Evolutionary conservation across 495 filamentous ascomycete species (phyloP), one percentile per base, ranked within the genome.

Genomic region (Articulospora tetracladia): DNA sequence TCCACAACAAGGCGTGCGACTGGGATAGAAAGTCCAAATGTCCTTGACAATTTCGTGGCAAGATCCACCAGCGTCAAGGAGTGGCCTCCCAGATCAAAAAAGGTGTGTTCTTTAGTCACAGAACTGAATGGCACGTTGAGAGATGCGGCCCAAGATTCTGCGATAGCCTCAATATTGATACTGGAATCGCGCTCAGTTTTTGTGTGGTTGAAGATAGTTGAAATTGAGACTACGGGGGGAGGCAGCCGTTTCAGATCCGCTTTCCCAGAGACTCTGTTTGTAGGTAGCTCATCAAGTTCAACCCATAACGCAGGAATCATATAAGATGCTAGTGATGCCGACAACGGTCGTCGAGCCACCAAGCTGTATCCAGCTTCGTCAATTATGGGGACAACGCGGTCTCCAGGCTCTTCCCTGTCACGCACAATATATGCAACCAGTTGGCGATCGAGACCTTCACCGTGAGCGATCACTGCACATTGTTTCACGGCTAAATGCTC

Each of bases 241-340:
- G 86, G 84, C 15, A 88, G 77, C 17, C 75, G 69, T 56, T 87
- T 87, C 26, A 84, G 72, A 62, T 89, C 83, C 27, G 84, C 79
- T 69, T 89, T 89, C 15, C 85, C 86, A 22, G 85, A 87, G 4
- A 89, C 86, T 56, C 79, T 80, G 56, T 85, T 79, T 0, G 85
- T 88, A 17, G 85, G 86, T 12, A 89, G 64, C 54, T 79, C 76
- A 32, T 82, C 75, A 32, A 89, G 52, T 41, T 79, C 76, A 57
- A 88, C 79, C 86, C 85, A 89, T 22, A 87, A 68, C 0, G 83
- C 74, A 0, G 86, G 86, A 54, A 89, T 83, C 86, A 89, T 89
- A 58, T 89, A 89, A 48, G 84, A 84, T 19, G 86, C 86, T n/a
- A 89, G 75, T 48, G 77, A 76, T 8, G 75, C 70, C 10, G 79